Conservation (phyloP, 164 flowering plant genomes). For the Brasenia schreberi region DNA sequence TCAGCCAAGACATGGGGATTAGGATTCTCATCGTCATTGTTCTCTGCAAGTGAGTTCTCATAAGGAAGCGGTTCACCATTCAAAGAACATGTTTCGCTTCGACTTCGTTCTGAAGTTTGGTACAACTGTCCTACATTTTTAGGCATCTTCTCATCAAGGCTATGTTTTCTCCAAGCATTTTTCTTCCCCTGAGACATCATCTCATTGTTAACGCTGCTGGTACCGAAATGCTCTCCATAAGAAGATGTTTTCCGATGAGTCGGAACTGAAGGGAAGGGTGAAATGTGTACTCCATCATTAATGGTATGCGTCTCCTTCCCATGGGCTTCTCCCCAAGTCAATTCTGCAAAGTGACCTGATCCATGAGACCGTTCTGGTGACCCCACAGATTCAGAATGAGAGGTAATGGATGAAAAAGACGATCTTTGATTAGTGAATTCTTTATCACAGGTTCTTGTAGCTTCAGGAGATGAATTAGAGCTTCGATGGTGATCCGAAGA, state of each 20-base stretch:
- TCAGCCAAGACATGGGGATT: conserved; percentile 34
- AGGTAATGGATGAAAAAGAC: conserved; percentile 1
- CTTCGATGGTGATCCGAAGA: background rate
- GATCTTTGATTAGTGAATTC: conserved; percentile 28
- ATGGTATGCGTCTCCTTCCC: background rate
- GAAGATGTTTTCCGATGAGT: conserved; percentile 29
- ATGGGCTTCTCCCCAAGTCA: background rate
- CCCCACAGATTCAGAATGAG: background rate
- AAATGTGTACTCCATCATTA: conserved; percentile 25
- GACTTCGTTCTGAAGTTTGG: conserved; percentile 25
- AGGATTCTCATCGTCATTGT: conserved; percentile 9
- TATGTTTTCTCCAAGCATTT: conserved; percentile 41
- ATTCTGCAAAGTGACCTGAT: background rate
- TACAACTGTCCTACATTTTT: conserved; percentile 5
- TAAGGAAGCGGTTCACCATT: conserved; percentile 1
- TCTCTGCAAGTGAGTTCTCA: conserved; percentile 5
- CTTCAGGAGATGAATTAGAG: background rate
- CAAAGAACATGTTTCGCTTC: conserved; percentile 15
- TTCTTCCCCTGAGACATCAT: conserved; percentile 12
- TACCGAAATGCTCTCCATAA: conserved; percentile 53
- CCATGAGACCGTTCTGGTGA: background rate
- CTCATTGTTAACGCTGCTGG: conserved; percentile 10
- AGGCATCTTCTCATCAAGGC: conserved; percentile 55
- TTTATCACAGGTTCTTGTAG: conserved; percentile 1
- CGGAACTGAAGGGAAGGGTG: conserved; percentile 7